phyloP scores from a whole-genome alignment of 768 basidiomycete species.

The Wakefieldia striispora region DNA sequence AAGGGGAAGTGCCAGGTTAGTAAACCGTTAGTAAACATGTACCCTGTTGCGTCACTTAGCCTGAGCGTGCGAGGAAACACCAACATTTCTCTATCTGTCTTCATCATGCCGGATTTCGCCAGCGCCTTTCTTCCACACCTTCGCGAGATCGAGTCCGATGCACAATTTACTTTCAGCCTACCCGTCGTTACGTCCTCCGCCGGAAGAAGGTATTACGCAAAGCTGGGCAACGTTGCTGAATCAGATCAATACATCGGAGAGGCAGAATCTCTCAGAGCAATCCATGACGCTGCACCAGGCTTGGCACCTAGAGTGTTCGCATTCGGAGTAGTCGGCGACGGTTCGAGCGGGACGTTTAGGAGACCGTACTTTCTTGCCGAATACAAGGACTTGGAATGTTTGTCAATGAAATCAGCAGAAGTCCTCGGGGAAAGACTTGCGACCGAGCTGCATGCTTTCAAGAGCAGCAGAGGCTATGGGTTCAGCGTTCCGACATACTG shows the following conservation, averaged over 20 bases:
- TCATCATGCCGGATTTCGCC: slow-evolving; percentile 18
- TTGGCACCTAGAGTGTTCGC: slow-evolving; percentile 59
- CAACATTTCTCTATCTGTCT: neutral
- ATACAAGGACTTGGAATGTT: slow-evolving; percentile 56
- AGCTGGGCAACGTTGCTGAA: slow-evolving; percentile 51
- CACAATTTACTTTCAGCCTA: slow-evolving; percentile 43
- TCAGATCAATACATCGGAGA: slow-evolving; percentile 69
- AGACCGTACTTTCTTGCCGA: slow-evolving; percentile 71
- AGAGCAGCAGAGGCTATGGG: slow-evolving; percentile 59
- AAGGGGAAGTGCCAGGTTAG: no score
- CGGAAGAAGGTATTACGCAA: slow-evolving; percentile 60
- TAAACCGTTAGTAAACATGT: no score
- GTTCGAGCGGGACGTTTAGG: slow-evolving; percentile 32
- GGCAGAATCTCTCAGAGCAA: slow-evolving; percentile 63
- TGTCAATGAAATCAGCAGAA: slow-evolving; percentile 46
- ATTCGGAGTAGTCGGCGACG: slow-evolving; percentile 37
- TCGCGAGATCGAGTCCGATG: slow-evolving; percentile 47
- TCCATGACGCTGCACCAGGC: slow-evolving; percentile 63
- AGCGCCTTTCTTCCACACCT: slow-evolving; percentile 43
- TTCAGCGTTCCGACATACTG: slow-evolving; percentile 77
- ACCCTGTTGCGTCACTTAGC: no score
- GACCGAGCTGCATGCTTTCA: slow-evolving; percentile 58
- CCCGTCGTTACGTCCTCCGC: slow-evolving; percentile 56
- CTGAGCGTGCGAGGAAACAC: no score
- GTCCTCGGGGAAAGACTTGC: slow-evolving; percentile 62